phyloP scores from a whole-genome alignment of 306 rosid species.

The Prunus dulcis region DNA sequence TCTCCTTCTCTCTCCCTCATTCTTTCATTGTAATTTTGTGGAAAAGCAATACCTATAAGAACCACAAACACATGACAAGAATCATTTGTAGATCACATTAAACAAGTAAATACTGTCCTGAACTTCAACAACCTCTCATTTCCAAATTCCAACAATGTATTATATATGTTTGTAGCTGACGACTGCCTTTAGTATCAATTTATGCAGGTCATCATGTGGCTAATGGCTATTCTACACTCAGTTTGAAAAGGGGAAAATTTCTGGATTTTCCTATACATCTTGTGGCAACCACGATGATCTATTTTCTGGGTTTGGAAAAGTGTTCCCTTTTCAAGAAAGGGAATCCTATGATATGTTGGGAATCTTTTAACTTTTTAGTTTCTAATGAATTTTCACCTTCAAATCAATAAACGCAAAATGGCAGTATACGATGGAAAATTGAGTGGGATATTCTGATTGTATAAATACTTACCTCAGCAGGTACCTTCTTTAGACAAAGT shows the following conservation, averaged over 20 bases:
- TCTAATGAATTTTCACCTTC: not conserved
- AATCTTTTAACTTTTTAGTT: not conserved
- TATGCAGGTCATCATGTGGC: not conserved
- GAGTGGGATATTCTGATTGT: not conserved
- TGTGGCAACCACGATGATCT: not conserved
- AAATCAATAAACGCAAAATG: not conserved
- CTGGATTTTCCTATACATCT: not conserved
- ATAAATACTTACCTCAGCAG: slow-evolving; percentile 75
- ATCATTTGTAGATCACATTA: not conserved
- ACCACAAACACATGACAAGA: not conserved
- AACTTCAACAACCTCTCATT: slow-evolving; percentile 1
- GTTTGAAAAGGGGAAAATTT: not conserved
- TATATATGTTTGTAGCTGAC: not conserved
- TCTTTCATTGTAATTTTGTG: not conserved
- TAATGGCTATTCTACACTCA: not conserved
- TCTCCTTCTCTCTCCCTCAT: no score
- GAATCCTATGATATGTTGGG: no score
- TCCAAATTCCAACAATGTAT: not conserved
- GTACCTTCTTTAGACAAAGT: slow-evolving; percentile 84
- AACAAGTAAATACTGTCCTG: not conserved
- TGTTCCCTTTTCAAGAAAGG: no score
- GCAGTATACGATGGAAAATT: not conserved
- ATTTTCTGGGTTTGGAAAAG: no score
- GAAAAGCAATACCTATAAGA: not conserved
- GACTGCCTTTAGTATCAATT: not conserved